Base-by-base conservation (phyloP, 2,329 filamentous ascomycete species). In the Onygenales sp. region DNA sequence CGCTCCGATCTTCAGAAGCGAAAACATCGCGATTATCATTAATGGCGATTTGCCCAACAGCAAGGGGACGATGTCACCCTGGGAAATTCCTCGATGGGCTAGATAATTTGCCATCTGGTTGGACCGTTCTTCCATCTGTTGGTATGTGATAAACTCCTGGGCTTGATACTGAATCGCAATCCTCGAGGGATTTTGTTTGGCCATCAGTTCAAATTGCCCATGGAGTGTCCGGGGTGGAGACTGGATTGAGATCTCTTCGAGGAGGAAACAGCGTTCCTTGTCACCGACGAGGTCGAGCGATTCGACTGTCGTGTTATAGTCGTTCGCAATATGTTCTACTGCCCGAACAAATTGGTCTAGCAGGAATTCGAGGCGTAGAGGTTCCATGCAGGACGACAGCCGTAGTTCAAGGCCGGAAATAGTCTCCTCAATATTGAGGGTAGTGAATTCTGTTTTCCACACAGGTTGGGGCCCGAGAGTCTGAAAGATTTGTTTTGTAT, bases 1-100 rank as follows among this genome's bases (percentile, higher is more conserved):
- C 61, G 83, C 84, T 4, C 88, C 88, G 4, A 82, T 73, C 62
- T 94, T 94, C 33, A 88, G 67, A 21, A 84, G 8, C 14, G 17
- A 36, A 32, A 51, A 11, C 33, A 51, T 51, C 10, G 49, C 67
- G 40, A 69, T 62, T 44, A 59, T 63, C 54, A 67, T 59, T 49
- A 61, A 66, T 27, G 57, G 56, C 31, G 67, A 52, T 2, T 60
- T 59, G n/a, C 61, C 64, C 31, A 61, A 63, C 10, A 62, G 55
- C 7, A 61, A 54, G 7, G 63, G 59, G 1, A 54, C 52, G 6
- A 62, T 50, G 33, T 61, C 60, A 13, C 60, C 57, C 49, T 62
- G 63, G 17, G 53, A 62, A 62, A 47, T 65, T 60, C 7, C 58
- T 60, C 31, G 65, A 49, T 7, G 62, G 59, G 10, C 48, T 31